Conservation (phyloP, 768 basidiomycete genomes). For the Termitomyces bulborhizus region DNA sequence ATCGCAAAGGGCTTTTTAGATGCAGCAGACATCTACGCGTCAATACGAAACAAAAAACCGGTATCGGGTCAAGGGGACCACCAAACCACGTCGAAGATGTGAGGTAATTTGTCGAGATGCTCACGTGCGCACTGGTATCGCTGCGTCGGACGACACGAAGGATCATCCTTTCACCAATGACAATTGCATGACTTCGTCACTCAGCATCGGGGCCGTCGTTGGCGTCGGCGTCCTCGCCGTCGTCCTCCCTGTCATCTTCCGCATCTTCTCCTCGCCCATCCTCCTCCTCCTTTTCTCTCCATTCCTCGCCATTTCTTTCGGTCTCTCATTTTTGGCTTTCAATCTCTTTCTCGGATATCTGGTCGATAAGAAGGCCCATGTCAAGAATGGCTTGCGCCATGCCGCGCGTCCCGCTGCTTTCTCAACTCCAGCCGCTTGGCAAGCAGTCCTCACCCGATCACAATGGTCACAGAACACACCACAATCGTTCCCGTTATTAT, state of each 20-base stretch:
- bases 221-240: slow-evolving; percentile 53
- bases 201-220: slow-evolving; percentile 48
- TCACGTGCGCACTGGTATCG: slow-evolving; percentile 6
- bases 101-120: not conserved
- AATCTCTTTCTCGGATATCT: slow-evolving; percentile 51
- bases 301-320: slow-evolving; percentile 41
- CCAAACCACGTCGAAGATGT: not conserved
- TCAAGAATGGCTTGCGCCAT: slow-evolving; percentile 34
- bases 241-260: slow-evolving; percentile 46
- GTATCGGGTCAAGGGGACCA: not conserved
- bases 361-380: slow-evolving; percentile 42
- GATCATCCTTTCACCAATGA: slow-evolving; percentile 7
- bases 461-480: slow-evolving; percentile 79
- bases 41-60: not conserved
- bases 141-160: not conserved
- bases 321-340: slow-evolving; percentile 44
- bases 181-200: slow-evolving; percentile 27
- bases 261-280: slow-evolving; percentile 61
- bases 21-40: slow-evolving; percentile 11
- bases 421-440: slow-evolving; percentile 93
- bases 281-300: slow-evolving; percentile 60
- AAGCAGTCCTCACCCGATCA: slow-evolving; percentile 82
- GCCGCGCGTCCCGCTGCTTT: slow-evolving; percentile 76
- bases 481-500: slow-evolving; percentile 60
- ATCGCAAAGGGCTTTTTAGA: slow-evolving; percentile 27